phyloP scores from a whole-genome alignment of 495 filamentous ascomycete genomes.

The Aspergillus avenaceus region DNA sequence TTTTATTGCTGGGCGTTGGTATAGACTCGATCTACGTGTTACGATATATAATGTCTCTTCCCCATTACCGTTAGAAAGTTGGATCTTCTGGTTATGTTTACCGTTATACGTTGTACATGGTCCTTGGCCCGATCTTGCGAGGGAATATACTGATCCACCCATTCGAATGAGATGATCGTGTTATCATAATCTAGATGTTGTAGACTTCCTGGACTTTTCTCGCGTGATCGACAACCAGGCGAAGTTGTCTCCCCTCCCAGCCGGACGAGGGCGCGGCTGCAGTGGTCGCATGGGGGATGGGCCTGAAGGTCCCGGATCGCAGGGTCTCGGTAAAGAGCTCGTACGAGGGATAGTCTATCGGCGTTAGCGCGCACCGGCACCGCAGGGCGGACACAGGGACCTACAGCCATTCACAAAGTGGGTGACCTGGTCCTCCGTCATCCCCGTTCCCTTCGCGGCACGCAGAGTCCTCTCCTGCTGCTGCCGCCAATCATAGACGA shows the following conservation, averaged over 20 bases:
- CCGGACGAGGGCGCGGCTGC: conserved; percentile 20
- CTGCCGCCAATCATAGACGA: conserved; percentile 83
- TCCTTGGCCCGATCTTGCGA: no score
- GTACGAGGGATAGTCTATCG: conserved; percentile 59
- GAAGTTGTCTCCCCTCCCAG: conserved; percentile 57
- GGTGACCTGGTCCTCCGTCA: conserved; percentile 68
- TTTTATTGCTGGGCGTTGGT: background rate
- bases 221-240: conserved; percentile 66
- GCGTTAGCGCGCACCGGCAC: background rate
- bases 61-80: background rate
- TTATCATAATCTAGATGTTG: conserved; percentile 44
- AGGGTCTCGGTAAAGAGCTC: conserved; percentile 70
- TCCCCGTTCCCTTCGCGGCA: conserved; percentile 61
- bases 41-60: background rate
- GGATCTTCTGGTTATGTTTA: background rate
- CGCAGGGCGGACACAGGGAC: conserved; percentile 16
- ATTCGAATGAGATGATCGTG: no score
- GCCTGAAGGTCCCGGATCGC: conserved; percentile 57
- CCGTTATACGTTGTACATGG: background rate
- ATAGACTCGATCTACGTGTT: background rate
- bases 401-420: conserved; percentile 65
- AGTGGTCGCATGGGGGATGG: conserved; percentile 10
- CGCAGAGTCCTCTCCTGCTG: conserved; percentile 75
- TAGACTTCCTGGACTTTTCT: conserved; percentile 57
- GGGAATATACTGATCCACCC: no score